Percentiles rank a stretch among this genome's conserved stretches.
These are phyloP conservation scores for Aspergillus fructus DNA, from an alignment of 2,329 filamentous ascomycete species.

Conservation along the genomic window DNA sequence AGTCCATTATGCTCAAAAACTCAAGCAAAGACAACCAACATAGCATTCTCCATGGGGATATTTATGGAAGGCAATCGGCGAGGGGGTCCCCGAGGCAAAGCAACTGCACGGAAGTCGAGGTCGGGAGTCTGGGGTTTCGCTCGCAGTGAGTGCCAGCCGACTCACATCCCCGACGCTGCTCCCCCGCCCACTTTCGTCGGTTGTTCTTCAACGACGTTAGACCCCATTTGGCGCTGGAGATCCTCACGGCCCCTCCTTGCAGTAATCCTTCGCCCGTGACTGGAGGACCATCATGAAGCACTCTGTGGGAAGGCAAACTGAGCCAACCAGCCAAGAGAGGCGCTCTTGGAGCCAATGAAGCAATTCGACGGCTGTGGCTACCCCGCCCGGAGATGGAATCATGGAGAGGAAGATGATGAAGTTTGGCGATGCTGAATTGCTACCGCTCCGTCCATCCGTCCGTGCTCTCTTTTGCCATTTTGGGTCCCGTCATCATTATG, in stretches of 20 bases:
- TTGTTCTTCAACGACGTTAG: constrained; percentile 1
- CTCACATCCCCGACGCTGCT: constrained; percentile 12
- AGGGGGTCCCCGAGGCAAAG: constrained; percentile 25
- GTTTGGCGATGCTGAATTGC: background rate
- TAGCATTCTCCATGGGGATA: constrained; percentile 2
- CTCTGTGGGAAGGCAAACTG: background rate
- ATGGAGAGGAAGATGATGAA: background rate
- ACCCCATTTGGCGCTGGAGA: background rate
- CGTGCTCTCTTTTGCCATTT: background rate
- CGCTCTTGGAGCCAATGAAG: background rate
- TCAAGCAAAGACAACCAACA: background rate
- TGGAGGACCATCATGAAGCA: background rate
- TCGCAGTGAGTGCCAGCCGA: constrained; percentile 17
- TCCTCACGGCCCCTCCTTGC: background rate
- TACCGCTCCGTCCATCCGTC: background rate
- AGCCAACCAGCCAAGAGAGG: background rate
- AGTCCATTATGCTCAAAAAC: constrained; percentile 4
- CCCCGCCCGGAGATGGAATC: constrained; percentile 2
- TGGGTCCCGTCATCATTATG: background rate
- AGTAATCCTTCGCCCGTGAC: background rate
- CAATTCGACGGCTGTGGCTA: background rate
- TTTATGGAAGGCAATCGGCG: constrained; percentile 11
- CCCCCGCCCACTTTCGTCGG: constrained; percentile 12
- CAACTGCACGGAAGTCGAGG: constrained; percentile 17
- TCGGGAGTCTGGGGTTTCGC: constrained; percentile 23